phyloP scores from a whole-genome alignment of 2,329 filamentous ascomycete species.

The Pseudogymnoascus sp. region DNA sequence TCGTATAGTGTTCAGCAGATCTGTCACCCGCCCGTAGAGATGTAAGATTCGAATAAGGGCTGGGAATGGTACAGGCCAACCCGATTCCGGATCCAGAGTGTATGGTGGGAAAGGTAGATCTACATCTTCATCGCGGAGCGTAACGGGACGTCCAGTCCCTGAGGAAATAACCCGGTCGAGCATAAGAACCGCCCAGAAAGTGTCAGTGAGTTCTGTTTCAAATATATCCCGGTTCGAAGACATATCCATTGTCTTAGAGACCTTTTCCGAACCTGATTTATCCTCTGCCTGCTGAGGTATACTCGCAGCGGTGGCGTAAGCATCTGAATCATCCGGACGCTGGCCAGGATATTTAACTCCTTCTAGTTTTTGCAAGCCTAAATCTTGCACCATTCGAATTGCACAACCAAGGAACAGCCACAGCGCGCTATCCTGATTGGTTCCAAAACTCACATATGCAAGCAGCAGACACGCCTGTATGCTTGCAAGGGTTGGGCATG shows the following conservation, averaged over 20 bases:
- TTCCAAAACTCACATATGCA: constrained; percentile 83
- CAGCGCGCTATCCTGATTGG: constrained; percentile 76
- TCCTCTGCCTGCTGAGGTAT: neutral
- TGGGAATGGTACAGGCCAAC: constrained; percentile 71
- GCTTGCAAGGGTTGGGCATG: constrained; percentile 72
- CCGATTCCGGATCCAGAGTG: constrained; percentile 44
- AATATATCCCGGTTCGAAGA: neutral
- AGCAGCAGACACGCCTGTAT: constrained; percentile 77
- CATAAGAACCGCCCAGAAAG: constrained; percentile 85
- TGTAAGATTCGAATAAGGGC: constrained; percentile 76
- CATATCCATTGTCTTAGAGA: neutral
- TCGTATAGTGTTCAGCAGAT: constrained; percentile 73
- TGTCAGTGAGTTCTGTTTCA: constrained; percentile 61
- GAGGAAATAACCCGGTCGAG: constrained; percentile 81
- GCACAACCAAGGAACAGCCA: constrained; percentile 92
- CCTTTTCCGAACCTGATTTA: neutral
- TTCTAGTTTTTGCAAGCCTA: constrained; percentile 74
- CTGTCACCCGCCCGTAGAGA: constrained; percentile 74
- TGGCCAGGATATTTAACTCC: constrained; percentile 43
- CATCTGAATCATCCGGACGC: constrained; percentile 20
- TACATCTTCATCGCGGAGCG: constrained; percentile 74
- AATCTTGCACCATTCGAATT: constrained; percentile 71
- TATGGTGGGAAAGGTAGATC: constrained; percentile 61
- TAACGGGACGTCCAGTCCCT: constrained; percentile 76
- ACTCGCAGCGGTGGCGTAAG: neutral